Evolutionary conservation across 805 yeast species (phyloP), one percentile per base, ranked within the genome.

Genomic region (Saccharomycopsis sp.): DNA sequence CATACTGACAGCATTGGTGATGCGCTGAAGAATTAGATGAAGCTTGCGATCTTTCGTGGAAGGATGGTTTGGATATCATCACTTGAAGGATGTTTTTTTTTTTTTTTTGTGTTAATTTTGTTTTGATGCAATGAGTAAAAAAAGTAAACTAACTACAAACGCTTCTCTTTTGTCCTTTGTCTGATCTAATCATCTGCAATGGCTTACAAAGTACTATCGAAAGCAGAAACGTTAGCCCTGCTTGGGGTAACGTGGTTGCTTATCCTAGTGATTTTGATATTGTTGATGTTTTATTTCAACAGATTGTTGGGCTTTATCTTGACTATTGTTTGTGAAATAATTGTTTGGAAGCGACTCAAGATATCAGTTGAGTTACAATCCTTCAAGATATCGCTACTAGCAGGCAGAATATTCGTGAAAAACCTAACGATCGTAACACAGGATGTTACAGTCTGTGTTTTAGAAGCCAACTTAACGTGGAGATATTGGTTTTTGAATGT

Each of bases 231-330:
- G 2, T 29, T 48, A 6, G 40, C 38, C 23, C 85, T 84, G 17
- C 89, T 88, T 59, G 63, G 88, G 48, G 80, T 77, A 13, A 87
- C 85, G 56, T 86, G 96, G 94, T 60, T 82, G 23, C 62, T 87
- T 44, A 69, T 80, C 2, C 68, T 82, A 22, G 59, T 80, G 12
- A 65, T 83, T 1, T 64, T 79, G 0, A 52, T 84, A 1, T 70
- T 80, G 18, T 68, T 82, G 38, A 61, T 86, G 31, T 88, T 87
- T 63, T 83, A 80, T 61, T 73, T 86, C 60, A 78, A 81, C 51
- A 68, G 96, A 42, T 60, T 78, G 3, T 56, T 80, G 15, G 97
- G 89, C 8, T 65, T 68, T 33, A 12, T 72, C 1, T 19, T 85
- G 7, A 72, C 89, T 4, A 58, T 61, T 7, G 19, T 70, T 0